A percentile compares a stretch with the other conserved stretches of the same genome.
Conservation (phyloP, 352 stramenopile species). For the Globisporangium nodosum region DNA sequence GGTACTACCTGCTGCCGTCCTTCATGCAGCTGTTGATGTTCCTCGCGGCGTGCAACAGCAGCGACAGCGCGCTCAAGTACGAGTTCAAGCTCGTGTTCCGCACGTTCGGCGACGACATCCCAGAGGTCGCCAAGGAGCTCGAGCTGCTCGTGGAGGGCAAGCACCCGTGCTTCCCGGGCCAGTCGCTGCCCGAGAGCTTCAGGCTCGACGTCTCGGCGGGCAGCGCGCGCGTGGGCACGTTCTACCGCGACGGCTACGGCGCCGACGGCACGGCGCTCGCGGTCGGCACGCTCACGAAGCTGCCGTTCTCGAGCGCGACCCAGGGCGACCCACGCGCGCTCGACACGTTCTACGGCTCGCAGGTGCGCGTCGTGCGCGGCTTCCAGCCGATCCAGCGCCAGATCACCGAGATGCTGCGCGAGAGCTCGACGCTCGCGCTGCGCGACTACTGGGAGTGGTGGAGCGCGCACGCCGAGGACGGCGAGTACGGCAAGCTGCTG, state of each 20-base stretch:
- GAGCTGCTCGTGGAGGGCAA: slow-evolving; percentile 55
- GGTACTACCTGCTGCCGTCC: slow-evolving; percentile 81
- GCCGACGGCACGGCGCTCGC: slow-evolving; percentile 50
- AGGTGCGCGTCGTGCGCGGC: slow-evolving; percentile 50
- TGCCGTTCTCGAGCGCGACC: slow-evolving; percentile 43
- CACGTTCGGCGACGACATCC: slow-evolving; percentile 79
- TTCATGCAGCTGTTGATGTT: slow-evolving; percentile 68
- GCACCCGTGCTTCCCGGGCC: slow-evolving; percentile 43
- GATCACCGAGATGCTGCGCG: slow-evolving; percentile 24
- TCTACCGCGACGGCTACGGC: slow-evolving; percentile 68
- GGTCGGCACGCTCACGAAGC: slow-evolving; percentile 53
- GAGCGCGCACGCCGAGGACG: slow-evolving; percentile 69
- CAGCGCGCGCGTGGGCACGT: slow-evolving; percentile 41
- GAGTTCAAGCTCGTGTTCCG: slow-evolving; percentile 70
- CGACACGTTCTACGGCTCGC: slow-evolving; percentile 31
- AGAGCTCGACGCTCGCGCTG: slow-evolving; percentile 45
- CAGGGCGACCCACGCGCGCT: slow-evolving; percentile 21
- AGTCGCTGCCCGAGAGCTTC: slow-evolving; percentile 39
- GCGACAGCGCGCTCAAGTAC: slow-evolving; percentile 14
- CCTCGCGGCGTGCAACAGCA: slow-evolving; percentile 19
- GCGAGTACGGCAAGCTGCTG: slow-evolving; percentile 75
- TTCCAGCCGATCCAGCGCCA: slow-evolving; percentile 47
- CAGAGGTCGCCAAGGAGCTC: slow-evolving; percentile 67
- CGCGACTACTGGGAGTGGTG: slow-evolving; percentile 87
- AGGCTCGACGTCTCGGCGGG: slow-evolving; percentile 30